Evolutionary conservation across 164 flowering plant genomes (phyloP).

Genomic region (Litsea cubeba): DNA sequence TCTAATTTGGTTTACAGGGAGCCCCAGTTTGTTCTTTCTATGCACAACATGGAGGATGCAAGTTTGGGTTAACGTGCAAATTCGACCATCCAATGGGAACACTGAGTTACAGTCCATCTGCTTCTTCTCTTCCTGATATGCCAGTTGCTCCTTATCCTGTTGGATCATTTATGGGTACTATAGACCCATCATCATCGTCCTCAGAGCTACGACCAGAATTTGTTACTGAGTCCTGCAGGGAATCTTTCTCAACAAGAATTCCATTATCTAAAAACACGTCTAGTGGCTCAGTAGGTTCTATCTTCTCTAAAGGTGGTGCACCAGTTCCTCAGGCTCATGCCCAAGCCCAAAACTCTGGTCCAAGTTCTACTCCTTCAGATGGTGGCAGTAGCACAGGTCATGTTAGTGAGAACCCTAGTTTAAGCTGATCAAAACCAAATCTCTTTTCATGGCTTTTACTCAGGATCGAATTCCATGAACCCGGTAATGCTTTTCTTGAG

Average conservation of each 20-base stretch:
- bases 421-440: conserved; percentile 26
- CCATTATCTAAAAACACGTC: conserved; percentile 51
- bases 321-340: conserved; percentile 30
- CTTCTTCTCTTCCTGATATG: conserved; percentile 89
- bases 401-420: conserved; percentile 28
- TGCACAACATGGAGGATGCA: conserved; percentile 78
- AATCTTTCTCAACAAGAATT: conserved; percentile 39
- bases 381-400: conserved; percentile 27
- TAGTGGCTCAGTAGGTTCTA: conserved; percentile 58
- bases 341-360: conserved; percentile 39
- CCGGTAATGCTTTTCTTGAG: background rate
- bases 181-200: conserved; percentile 85
- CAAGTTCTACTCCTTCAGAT: conserved; percentile 36
- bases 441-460: conserved; percentile 12
- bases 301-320: conserved; percentile 41
- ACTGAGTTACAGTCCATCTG: conserved; percentile 86
- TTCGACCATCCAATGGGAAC: conserved; percentile 78
- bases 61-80: conserved; percentile 81
- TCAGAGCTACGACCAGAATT: conserved; percentile 65
- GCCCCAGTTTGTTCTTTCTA: conserved; percentile 67
- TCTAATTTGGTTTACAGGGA: conserved; percentile 44
- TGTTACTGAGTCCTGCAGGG: conserved; percentile 47
- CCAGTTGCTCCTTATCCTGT: conserved; percentile 96
- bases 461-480: conserved; percentile 16
- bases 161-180: conserved; percentile 66